phyloP scores from a whole-genome alignment of 2,329 filamentous ascomycete species.

The Gnomoniopsis sp. region DNA sequence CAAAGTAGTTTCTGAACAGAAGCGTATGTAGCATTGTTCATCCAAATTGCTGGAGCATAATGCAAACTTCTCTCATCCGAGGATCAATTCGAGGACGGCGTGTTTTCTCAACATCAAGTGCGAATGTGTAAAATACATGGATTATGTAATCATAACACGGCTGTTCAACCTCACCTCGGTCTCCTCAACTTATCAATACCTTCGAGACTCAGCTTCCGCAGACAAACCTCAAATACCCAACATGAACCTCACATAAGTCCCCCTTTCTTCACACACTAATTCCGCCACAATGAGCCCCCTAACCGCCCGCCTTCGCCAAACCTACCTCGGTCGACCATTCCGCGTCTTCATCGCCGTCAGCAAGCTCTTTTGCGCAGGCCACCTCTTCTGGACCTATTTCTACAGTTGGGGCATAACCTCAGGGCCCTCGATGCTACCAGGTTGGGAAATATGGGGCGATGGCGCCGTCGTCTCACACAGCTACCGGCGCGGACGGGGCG shows the following conservation, averaged over 20 bases:
- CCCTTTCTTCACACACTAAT: neutral
- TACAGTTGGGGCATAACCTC: slow-evolving; percentile 56
- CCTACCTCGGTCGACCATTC: slow-evolving; percentile 37
- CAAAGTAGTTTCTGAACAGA: too few relatives aligned
- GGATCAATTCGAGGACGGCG: too few relatives aligned
- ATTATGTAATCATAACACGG: too few relatives aligned
- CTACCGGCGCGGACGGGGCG: slow-evolving; percentile 63
- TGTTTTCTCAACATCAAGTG: too few relatives aligned
- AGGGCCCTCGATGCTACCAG: slow-evolving; percentile 89
- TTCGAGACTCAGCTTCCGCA: neutral
- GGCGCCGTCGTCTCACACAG: slow-evolving; percentile 65
- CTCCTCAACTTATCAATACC: too few relatives aligned
- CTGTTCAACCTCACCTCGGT: too few relatives aligned
- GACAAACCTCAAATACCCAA: neutral
- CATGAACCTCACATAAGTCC: too few relatives aligned
- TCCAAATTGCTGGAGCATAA: too few relatives aligned
- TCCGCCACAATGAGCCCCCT: neutral
- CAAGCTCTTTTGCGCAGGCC: slow-evolving; percentile 44
- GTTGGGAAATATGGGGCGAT: slow-evolving; percentile 66
- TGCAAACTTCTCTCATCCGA: too few relatives aligned
- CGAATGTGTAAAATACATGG: too few relatives aligned
- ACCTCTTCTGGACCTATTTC: slow-evolving; percentile 58
- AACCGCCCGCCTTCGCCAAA: slow-evolving; percentile 18
- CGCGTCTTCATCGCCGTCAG: slow-evolving; percentile 41
- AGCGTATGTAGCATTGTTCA: too few relatives aligned